Evolutionary conservation across 2,329 filamentous ascomycete genomes (phyloP), one percentile per base, ranked within the genome.

Genomic region (Metarhizium robertsii): DNA sequence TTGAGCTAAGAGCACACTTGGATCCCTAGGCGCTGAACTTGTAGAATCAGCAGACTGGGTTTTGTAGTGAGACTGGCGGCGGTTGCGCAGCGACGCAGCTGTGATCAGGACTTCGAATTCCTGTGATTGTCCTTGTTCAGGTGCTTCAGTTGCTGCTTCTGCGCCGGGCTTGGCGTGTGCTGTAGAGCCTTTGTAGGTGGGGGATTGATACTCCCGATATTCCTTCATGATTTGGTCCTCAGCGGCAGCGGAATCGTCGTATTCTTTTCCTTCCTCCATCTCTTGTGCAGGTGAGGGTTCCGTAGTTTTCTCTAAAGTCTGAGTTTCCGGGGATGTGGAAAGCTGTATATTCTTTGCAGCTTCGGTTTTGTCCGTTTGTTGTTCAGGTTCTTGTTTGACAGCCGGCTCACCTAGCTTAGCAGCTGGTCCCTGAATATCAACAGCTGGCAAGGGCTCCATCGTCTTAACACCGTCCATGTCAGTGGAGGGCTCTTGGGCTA

Each of bases 21-120:
- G 66, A 52, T 71, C 68, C 10, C 55, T 54, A n/a, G 55, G 57
- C 25, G 58, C 56, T 36, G 60, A 59, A 40, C 63, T 60, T 56
- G 52, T 56, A 4, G 58, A 57, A 16, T 64, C 65, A 20, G 56
- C 60, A 29, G 64, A 64, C 58, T 58, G 58, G 16, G 53, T 61
- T 54, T 58, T 61, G 48, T 58, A 58, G 40, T 65, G 38, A 16
- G 14, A 16, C 11, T 40, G 66, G 34, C 61, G 61, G 29, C 64
- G 63, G 58, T 66, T 66, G 36, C 68, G 67, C 30, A 69, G 60
- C 16, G 67, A 65, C 52, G 67, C 66, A 40, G 62, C 61, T 10
- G 64, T 63, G 50, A 66, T 65, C 42, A 60, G 53, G n/a, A 62
- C 50, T 14, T 70, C 68, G 6, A 59, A 54, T 53, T 59, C 58